Evolutionary conservation across 768 basidiomycete species (phyloP).

Genomic region (Plicaturopsis crispa): DNA sequence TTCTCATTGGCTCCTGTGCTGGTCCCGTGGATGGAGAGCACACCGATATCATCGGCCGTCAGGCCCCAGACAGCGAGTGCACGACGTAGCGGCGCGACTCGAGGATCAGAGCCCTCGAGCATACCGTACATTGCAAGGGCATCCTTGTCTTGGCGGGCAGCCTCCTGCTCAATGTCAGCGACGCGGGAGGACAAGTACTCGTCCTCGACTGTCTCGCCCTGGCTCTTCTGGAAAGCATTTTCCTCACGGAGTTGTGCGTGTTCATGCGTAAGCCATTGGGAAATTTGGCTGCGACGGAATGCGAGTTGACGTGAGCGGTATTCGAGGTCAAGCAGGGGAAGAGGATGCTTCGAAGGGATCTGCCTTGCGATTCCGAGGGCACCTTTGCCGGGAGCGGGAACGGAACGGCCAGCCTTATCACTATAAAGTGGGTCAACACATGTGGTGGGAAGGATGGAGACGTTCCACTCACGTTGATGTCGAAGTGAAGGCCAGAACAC

Average conservation of each 20-base stretch:
- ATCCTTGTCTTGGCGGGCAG: conserved; percentile 86
- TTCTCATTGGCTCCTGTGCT: conserved; percentile 90
- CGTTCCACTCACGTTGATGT: conserved; percentile 73
- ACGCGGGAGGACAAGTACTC: conserved; percentile 73
- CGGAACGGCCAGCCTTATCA: conserved; percentile 97
- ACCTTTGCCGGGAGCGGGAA: conserved; percentile 95
- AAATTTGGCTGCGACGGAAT: conserved; percentile 93
- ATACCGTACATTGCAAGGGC: conserved; percentile 92
- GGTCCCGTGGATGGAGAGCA: conserved; percentile 84
- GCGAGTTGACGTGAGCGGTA: conserved; percentile 92
- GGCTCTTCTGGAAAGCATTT: conserved; percentile 48
- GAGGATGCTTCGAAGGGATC: conserved; percentile 68
- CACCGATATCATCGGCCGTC: conserved; percentile 86
- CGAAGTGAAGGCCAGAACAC: conserved; percentile 90
- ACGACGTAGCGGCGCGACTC: conserved; percentile 85
- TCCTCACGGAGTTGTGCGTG: conserved; percentile 80
- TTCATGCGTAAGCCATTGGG: conserved; percentile 91
- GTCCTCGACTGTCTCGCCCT: conserved; percentile 45
- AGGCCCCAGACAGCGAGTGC: conserved; percentile 97
- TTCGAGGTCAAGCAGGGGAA: conserved; percentile 73
- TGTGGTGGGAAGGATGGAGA: conserved; percentile 2
- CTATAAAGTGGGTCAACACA: conserved; percentile 32
- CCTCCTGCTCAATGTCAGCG: conserved; percentile 84
- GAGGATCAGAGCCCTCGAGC: conserved; percentile 82
- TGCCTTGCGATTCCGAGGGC: conserved; percentile 86